Percentiles rank a stretch among this genome's conserved stretches.
Evolutionary conservation across 768 basidiomycete genomes (phyloP).

Genomic region (Pleurotus sapidus): DNA sequence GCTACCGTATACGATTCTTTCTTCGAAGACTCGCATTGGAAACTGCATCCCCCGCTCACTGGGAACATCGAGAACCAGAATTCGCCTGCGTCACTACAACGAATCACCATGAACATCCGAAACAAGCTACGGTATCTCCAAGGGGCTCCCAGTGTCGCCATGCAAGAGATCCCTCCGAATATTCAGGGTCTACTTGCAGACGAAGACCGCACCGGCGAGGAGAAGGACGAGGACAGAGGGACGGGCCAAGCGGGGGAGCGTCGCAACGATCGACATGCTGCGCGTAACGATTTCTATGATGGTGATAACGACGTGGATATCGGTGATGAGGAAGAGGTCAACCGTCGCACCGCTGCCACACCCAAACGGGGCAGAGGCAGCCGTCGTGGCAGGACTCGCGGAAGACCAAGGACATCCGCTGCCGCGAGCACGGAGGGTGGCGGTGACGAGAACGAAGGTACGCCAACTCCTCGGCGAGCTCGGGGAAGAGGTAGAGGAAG

Average conservation of each 20-base stretch:
- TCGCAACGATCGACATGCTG: conserved; percentile 48
- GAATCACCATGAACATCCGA: conserved; percentile 80
- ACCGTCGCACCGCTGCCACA: not conserved
- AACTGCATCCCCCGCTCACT: conserved; percentile 89
- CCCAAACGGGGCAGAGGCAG: conserved; percentile 23
- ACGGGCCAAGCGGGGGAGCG: conserved; percentile 54
- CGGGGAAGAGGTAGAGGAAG: conserved; percentile 32
- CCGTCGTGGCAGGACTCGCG: conserved; percentile 25
- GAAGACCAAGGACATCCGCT: conserved; percentile 16
- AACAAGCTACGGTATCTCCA: conserved; percentile 90
- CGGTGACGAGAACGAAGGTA: conserved; percentile 31
- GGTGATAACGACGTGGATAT: conserved; percentile 68
- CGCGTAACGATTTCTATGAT: conserved; percentile 72
- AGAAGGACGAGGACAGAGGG: conserved; percentile 67
- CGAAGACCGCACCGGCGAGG: conserved; percentile 65
- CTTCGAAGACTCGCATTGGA: conserved; percentile 90
- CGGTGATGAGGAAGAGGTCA: conserved; percentile 25
- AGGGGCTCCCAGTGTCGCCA: conserved; percentile 93
- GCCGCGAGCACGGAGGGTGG: conserved; percentile 22
- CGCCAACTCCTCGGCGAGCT: conserved; percentile 25
- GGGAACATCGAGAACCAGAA: conserved; percentile 94
- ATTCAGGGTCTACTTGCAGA: conserved; percentile 73
- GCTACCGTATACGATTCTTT: conserved; percentile 89
- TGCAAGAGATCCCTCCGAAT: conserved; percentile 96
- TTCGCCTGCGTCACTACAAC: conserved; percentile 75